Percentiles rank a stretch among this genome's conserved stretches.
These are phyloP conservation scores for Jamesozyma rosinii DNA, from an alignment of 805 yeast species.

Conservation along the genomic window DNA sequence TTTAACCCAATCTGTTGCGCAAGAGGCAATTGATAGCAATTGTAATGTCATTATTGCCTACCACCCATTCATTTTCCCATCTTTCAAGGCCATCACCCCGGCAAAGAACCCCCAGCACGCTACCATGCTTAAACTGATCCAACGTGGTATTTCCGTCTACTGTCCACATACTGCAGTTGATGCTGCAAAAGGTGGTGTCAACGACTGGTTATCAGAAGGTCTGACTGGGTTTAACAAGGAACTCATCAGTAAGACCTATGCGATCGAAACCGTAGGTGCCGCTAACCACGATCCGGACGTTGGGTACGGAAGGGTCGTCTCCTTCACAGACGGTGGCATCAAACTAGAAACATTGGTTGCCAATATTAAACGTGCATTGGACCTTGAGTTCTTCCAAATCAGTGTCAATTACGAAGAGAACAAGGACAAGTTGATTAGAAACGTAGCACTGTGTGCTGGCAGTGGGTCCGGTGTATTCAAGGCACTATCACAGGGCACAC, in stretches of 20 bases:
- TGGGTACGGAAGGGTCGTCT: conserved; percentile 76
- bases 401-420: conserved; percentile 33
- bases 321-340: conserved; percentile 35
- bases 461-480: conserved; percentile 75
- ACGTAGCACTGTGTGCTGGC: conserved; percentile 89
- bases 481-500: conserved; percentile 14
- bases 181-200: conserved; percentile 87
- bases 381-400: conserved; percentile 52
- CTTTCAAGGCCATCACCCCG: conserved; percentile 64
- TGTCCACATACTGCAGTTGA: conserved; percentile 96
- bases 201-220: conserved; percentile 78
- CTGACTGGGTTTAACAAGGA: conserved; percentile 29
- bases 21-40: conserved; percentile 61
- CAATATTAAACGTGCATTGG: conserved; percentile 46
- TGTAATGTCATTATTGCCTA: conserved; percentile 68
- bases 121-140: conserved; percentile 62
- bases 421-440: conserved; percentile 32
- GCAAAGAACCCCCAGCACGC: conserved; percentile 66
- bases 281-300: conserved; percentile 29
- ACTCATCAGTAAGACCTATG: conserved; percentile 9
- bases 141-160: conserved; percentile 77
- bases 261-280: conserved; percentile 19
- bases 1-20: conserved; percentile 70
- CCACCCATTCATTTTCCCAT: conserved; percentile 89
- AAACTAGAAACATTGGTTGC: conserved; percentile 38